Evolutionary conservation across 2,329 filamentous ascomycete genomes (phyloP), one percentile per base, ranked within the genome.

Genomic region (Periglandula ipomoeae): DNA sequence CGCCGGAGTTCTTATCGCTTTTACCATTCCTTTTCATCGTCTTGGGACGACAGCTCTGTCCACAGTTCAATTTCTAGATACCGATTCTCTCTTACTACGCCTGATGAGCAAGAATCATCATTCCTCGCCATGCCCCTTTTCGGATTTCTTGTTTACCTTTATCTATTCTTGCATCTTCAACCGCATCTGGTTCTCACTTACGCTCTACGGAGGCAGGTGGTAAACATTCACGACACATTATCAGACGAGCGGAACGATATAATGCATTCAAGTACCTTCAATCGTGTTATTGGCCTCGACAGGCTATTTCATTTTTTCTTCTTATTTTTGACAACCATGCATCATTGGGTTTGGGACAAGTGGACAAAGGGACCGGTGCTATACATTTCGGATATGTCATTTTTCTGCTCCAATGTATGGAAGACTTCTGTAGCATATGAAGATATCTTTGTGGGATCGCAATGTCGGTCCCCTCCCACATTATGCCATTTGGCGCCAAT

Each of bases 1-100:
- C 56, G 51, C 22, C 53, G 61, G 62, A 63, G 62, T 64, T 65
- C 59, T 58, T 23, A n/a, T 50, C 47, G n/a, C 35, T 54, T 52
- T 50, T 52, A 51, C 46, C 57, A 52, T 55, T 43, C 38, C n/a
- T 3, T 11, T 44, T 35, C 37, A 37, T 24, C 10, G 39, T 27
- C 15, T 49, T 11, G 8, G 19, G 19, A 26, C 43, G 27, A 20
- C 35, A 27, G 27, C 32, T 17, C 37, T 38, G 9, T 37, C 43
- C 15, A 27, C 17, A 19, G 9, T 20, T 27, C 11, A 15, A 15
- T 23, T 44, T 34, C 9, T 43, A 42, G 22, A 42, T 20, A 24
- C 44, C 44, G 48, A 53, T 24, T 52, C 47, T 51, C 53, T 47
- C 17, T 41, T 11, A 4, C 39, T n/a, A 7, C 6, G 6, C 24